Conservation (phyloP, 108 stramenopile species). For the Nitzschia sp. region DNA sequence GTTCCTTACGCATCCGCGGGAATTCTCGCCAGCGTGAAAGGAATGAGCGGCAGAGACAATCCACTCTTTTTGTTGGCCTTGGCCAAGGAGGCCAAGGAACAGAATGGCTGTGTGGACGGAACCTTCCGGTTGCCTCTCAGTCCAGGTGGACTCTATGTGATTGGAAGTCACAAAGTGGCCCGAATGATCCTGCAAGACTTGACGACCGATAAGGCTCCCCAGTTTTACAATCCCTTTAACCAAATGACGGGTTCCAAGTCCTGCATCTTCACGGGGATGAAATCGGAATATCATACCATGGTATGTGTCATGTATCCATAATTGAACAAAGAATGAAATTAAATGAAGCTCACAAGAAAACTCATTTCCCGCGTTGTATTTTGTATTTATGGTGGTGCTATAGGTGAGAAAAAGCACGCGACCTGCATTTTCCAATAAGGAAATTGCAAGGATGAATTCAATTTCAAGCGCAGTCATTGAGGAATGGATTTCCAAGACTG, state of each 20-base stretch:
- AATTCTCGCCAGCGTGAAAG: neutral
- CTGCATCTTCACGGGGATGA: neutral
- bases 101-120: neutral
- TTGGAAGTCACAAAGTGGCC: neutral
- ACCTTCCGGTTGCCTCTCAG: neutral
- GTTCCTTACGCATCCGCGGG: neutral
- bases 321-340: too few relatives aligned
- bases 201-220: neutral
- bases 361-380: too few relatives aligned
- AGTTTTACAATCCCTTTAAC: neutral
- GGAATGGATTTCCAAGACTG: constrained; percentile 23
- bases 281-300: neutral
- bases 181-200: neutral
- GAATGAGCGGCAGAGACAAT: neutral
- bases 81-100: neutral
- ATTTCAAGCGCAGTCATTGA: constrained; percentile 23
- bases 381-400: too few relatives aligned
- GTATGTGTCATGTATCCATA: too few relatives aligned
- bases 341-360: too few relatives aligned
- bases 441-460: constrained; percentile 34
- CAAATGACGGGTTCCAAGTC: constrained; percentile 3
- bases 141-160: neutral
- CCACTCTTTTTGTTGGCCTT: neutral
- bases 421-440: constrained; percentile 29
- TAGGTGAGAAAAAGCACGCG: constrained; percentile 25